Percentiles rank a stretch among this genome's conserved stretches.
phyloP scores from a whole-genome alignment of 2,329 filamentous ascomycete genomes.

The Graphiopsis chlorocephala region DNA sequence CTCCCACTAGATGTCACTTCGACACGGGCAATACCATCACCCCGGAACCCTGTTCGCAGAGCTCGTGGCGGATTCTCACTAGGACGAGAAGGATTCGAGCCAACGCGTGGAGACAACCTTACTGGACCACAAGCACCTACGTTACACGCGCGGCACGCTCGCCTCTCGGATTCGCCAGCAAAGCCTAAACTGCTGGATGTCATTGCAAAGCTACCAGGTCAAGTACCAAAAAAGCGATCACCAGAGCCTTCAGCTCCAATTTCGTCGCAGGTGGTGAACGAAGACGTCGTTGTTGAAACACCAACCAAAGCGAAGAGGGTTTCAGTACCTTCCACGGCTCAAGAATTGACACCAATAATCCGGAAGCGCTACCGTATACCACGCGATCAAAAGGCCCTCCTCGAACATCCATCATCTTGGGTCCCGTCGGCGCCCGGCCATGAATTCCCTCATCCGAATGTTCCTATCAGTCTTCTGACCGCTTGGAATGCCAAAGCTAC shows the following conservation, averaged over 20 bases:
- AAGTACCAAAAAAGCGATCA: not conserved
- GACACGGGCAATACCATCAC: not conserved
- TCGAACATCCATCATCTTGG: conserved; percentile 46
- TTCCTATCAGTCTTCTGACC: conserved; percentile 37
- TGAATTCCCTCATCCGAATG: conserved; percentile 37
- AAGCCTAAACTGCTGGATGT: not conserved
- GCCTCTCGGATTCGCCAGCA: not conserved
- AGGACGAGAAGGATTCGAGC: conserved; percentile 8
- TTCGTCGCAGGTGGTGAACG: not conserved
- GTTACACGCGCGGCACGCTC: not conserved
- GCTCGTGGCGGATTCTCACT: conserved; percentile 1
- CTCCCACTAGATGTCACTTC: not conserved
- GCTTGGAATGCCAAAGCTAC: conserved; percentile 23
- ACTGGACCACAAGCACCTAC: conserved; percentile 7
- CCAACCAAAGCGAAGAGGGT: not conserved
- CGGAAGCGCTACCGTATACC: conserved; percentile 34
- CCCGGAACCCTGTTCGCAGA: not conserved
- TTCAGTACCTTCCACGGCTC: not conserved
- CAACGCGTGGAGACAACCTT: conserved; percentile 2
- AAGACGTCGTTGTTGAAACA: conserved; percentile 6
- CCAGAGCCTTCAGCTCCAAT: not conserved
- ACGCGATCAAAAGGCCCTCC: conserved; percentile 48
- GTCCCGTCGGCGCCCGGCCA: conserved; percentile 36
- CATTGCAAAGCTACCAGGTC: not conserved
- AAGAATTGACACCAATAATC: not conserved